These are phyloP conservation scores for Boletus edulis DNA, from an alignment of 768 basidiomycete species.

Conservation along the genomic window DNA sequence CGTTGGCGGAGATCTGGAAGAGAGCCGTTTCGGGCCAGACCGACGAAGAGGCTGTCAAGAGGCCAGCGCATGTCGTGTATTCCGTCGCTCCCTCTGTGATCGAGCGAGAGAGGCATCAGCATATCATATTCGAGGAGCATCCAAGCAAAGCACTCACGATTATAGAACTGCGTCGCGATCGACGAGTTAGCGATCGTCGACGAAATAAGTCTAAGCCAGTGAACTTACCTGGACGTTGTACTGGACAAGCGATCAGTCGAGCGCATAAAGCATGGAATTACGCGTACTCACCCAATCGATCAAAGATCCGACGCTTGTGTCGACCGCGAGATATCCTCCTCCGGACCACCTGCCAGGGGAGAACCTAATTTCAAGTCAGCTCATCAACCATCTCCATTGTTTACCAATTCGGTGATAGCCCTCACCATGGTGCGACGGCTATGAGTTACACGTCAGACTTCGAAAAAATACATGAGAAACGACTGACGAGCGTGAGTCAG, in stretches of 20 bases:
- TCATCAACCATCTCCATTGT: not conserved
- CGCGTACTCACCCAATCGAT: constrained; percentile 42
- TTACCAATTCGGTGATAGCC: not conserved
- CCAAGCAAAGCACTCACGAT: constrained; percentile 16
- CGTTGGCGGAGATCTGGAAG: constrained; percentile 51
- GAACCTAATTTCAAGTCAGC: constrained; percentile 15
- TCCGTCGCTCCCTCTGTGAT: constrained; percentile 55
- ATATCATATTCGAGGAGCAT: not conserved
- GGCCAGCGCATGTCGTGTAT: constrained; percentile 60
- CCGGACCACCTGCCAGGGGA: constrained; percentile 19
- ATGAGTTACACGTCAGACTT: not conserved
- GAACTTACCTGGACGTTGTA: constrained; percentile 40
- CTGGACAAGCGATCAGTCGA: constrained; percentile 5
- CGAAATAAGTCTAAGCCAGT: not conserved
- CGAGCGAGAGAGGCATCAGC: not conserved
- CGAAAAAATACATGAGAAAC: not conserved
- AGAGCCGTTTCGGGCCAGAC: constrained; percentile 61
- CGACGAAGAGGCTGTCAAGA: constrained; percentile 57
- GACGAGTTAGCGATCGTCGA: not conserved
- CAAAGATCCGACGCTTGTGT: constrained; percentile 36
- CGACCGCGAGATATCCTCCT: constrained; percentile 41
- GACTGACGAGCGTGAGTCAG: constrained; percentile 36
- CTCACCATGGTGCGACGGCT: constrained; percentile 26
- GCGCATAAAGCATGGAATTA: not conserved
- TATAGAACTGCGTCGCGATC: constrained; percentile 23